Conservation (phyloP, 2,329 filamentous ascomycete species). For the Setomelanomma holmii region DNA sequence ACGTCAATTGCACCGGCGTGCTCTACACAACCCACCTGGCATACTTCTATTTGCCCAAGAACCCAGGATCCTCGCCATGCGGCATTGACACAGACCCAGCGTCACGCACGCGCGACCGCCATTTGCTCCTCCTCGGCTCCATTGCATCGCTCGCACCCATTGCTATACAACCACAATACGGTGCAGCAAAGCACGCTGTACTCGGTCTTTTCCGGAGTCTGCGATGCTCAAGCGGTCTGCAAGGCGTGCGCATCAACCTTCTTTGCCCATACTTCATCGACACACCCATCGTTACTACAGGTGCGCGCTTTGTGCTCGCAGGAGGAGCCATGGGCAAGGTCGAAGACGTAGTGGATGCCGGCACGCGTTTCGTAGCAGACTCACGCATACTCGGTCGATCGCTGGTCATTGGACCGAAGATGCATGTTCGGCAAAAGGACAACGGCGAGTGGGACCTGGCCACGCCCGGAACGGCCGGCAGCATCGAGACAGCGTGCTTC, state of each 20-base stretch:
- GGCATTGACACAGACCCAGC: constrained; percentile 39
- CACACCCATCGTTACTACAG: constrained; percentile 62
- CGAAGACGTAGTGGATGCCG: constrained; percentile 69
- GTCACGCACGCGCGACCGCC: constrained; percentile 57
- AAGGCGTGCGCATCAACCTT: constrained; percentile 68
- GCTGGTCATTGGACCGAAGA: constrained; percentile 64
- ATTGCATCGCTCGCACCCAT: constrained; percentile 61
- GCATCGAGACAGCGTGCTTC: constrained; percentile 60
- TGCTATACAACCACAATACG: constrained; percentile 60
- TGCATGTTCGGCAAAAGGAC: constrained; percentile 55
- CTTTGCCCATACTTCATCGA: constrained; percentile 72
- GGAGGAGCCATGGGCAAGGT: constrained; percentile 62
- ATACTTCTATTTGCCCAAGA: constrained; percentile 63
- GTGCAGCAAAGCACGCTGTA: constrained; percentile 70
- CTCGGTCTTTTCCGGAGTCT: constrained; percentile 69
- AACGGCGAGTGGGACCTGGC: constrained; percentile 41
- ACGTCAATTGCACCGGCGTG: constrained; percentile 70
- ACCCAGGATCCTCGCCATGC: constrained; percentile 53
- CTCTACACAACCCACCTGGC: constrained; percentile 71
- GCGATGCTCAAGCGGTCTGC: constrained; percentile 56
- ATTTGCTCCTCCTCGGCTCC: constrained; percentile 69
- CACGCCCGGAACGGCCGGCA: constrained; percentile 32
- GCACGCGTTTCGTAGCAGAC: constrained; percentile 67
- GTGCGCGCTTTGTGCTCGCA: constrained; percentile 61
- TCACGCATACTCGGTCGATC: constrained; percentile 63